phyloP scores from a whole-genome alignment of 2,329 filamentous ascomycete species.

The Apiospora rasikravindrae region DNA sequence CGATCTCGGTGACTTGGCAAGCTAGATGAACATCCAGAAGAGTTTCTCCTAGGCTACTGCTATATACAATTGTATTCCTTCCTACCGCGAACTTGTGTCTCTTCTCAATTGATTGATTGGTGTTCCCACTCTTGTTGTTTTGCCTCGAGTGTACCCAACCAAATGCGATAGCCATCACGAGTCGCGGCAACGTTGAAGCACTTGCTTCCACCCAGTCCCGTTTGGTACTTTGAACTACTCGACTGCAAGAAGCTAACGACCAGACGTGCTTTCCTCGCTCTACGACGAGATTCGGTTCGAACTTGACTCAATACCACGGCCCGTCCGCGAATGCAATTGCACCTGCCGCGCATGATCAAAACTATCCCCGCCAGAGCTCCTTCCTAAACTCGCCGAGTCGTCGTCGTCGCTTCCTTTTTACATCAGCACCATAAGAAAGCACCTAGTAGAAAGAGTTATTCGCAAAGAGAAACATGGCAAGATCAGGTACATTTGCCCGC shows the following conservation, averaged over 20 bases:
- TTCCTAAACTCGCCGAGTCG: not conserved
- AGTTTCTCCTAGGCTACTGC: not conserved
- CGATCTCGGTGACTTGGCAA: not conserved
- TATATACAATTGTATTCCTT: not conserved
- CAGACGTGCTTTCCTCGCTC: not conserved
- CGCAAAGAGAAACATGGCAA: constrained; percentile 22
- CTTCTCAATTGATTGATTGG: not conserved
- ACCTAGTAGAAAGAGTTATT: not conserved
- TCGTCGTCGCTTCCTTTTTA: not conserved
- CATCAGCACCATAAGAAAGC: not conserved
- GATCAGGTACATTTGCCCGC: constrained; percentile 30
- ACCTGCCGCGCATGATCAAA: not conserved
- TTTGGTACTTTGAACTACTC: too few species aligned
- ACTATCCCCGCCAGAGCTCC: not conserved
- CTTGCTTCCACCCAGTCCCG: not conserved
- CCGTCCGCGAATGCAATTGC: not conserved
- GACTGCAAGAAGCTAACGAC: not conserved
- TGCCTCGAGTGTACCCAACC: not conserved
- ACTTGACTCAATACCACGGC: not conserved
- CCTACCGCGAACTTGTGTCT: not conserved
- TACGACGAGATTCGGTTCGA: not conserved
- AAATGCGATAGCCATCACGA: not conserved
- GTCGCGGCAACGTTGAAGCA: not conserved
- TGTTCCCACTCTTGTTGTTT: not conserved
- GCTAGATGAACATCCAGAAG: not conserved